phyloP scores from a whole-genome alignment of 805 yeast species.

The Clavispora vitiphila region DNA sequence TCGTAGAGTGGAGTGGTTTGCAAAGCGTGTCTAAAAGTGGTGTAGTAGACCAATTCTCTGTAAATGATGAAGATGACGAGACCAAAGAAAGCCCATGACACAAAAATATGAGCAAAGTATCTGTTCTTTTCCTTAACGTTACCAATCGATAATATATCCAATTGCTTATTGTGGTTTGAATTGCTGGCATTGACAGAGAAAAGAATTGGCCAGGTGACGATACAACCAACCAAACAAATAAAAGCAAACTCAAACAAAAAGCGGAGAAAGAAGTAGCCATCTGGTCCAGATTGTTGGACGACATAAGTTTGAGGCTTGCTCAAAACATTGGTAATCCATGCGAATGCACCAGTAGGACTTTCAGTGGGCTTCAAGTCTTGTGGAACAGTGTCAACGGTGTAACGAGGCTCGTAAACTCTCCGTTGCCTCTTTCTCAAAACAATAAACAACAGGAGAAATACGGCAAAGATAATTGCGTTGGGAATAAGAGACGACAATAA shows the following conservation, averaged over 20 bases:
- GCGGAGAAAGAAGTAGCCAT: constrained; percentile 72
- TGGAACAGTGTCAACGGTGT: constrained; percentile 42
- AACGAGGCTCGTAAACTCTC: constrained; percentile 52
- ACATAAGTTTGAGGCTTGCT: constrained; percentile 55
- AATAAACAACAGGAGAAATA: constrained; percentile 38
- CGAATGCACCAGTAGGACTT: constrained; percentile 40
- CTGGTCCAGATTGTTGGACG: constrained; percentile 67
- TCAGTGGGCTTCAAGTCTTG: constrained; percentile 39
- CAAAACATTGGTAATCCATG: constrained; percentile 52
- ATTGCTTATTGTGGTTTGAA: constrained; percentile 51
- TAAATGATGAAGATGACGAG: constrained; percentile 60
- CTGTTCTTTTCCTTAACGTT: constrained; percentile 61
- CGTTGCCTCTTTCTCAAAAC: constrained; percentile 37
- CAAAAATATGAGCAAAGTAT: constrained; percentile 67
- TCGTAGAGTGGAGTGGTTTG: constrained; percentile 73
- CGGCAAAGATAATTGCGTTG: constrained; percentile 35
- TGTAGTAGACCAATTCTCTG: constrained; percentile 68
- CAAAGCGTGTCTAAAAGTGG: constrained; percentile 64
- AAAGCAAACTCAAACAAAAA: constrained; percentile 53
- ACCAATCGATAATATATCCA: constrained; percentile 59
- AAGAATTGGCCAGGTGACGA: constrained; percentile 61
- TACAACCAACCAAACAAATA: constrained; percentile 48
- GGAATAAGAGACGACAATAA: constrained; percentile 46
- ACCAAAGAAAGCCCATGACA: constrained; percentile 73
- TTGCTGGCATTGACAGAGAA: constrained; percentile 74